Percentiles rank a stretch among this genome's conserved stretches.
Conservation (phyloP, 1,284 basidiomycete genomes). For the Peniophora sp. region DNA sequence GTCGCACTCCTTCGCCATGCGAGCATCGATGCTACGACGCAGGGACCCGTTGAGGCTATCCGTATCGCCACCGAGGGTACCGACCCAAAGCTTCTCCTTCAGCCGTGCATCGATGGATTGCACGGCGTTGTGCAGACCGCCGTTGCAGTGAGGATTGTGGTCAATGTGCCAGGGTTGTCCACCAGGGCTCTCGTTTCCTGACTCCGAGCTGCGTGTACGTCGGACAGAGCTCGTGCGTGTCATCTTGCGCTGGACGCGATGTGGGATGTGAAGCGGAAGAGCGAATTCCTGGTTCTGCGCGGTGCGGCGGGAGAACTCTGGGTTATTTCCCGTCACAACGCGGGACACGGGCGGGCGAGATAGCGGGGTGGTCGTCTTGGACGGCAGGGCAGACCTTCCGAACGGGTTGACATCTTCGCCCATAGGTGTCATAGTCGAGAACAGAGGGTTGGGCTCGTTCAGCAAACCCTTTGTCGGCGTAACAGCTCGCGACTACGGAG, state of each 20-base stretch:
- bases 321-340: too few species aligned
- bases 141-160: constrained; percentile 68
- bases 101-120: constrained; percentile 51
- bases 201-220: constrained; percentile 8
- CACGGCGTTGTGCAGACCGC: constrained; percentile 74
- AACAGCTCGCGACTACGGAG: too few species aligned
- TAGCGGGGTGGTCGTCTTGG: too few species aligned
- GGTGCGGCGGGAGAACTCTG: neutral
- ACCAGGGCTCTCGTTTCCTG: constrained; percentile 7
- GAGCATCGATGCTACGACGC: constrained; percentile 49
- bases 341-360: too few species aligned
- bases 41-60: constrained; percentile 53
- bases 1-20: constrained; percentile 48
- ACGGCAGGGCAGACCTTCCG: too few species aligned
- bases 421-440: too few species aligned
- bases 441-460: too few species aligned
- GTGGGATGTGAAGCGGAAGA: constrained; percentile 20
- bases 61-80: constrained; percentile 66
- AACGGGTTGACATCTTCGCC: too few species aligned
- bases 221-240: constrained; percentile 10
- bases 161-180: constrained; percentile 46
- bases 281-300: constrained; percentile 3
- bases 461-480: too few species aligned
- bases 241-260: constrained; percentile 36
- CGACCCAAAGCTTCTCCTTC: constrained; percentile 66